Conservation (phyloP, 2,329 filamentous ascomycete species). For the Colletotrichum cereale region DNA sequence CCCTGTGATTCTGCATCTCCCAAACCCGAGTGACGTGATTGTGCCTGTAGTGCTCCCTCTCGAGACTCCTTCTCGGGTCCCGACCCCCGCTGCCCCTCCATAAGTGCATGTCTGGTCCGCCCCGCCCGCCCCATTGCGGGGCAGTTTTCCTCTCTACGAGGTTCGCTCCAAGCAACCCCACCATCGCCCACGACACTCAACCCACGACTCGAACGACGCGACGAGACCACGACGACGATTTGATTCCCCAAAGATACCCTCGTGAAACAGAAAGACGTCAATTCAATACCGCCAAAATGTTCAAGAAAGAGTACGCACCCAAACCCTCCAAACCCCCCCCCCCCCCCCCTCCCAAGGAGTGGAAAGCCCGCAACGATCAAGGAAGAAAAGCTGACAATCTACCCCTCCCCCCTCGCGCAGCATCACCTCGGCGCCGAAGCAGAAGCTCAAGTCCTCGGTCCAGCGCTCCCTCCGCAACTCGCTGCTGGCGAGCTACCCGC, state of each 20-base stretch:
- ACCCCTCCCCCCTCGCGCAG: conserved; percentile 58
- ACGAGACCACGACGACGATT: conserved; percentile 35
- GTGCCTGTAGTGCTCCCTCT: not conserved
- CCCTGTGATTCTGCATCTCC: not conserved
- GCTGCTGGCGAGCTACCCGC: conserved; percentile 86
- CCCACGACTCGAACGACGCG: conserved; percentile 35
- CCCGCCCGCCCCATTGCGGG: conserved; percentile 45
- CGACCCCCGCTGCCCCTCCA: conserved; percentile 23
- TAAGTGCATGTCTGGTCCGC: conserved; percentile 42
- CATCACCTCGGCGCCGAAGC: conserved; percentile 82
- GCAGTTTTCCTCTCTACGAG: conserved; percentile 41
- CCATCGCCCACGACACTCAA: conserved; percentile 28
- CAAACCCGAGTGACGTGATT: conserved; percentile 26
- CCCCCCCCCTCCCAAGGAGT: not conserved
- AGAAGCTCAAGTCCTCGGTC: conserved; percentile 97
- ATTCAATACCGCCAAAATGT: conserved; percentile 70
- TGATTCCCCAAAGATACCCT: conserved; percentile 10
- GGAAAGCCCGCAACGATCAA: not conserved
- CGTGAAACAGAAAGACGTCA: not conserved
- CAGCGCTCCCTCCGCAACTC: conserved; percentile 88
- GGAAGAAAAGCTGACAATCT: conserved; percentile 41
- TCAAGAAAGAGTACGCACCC: conserved; percentile 87
- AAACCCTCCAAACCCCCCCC: not conserved
- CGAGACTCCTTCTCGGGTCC: too few relatives aligned
- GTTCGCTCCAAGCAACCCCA: conserved; percentile 36